phyloP scores from a whole-genome alignment of 768 basidiomycete genomes.

The Pulveroboletus sp. region DNA sequence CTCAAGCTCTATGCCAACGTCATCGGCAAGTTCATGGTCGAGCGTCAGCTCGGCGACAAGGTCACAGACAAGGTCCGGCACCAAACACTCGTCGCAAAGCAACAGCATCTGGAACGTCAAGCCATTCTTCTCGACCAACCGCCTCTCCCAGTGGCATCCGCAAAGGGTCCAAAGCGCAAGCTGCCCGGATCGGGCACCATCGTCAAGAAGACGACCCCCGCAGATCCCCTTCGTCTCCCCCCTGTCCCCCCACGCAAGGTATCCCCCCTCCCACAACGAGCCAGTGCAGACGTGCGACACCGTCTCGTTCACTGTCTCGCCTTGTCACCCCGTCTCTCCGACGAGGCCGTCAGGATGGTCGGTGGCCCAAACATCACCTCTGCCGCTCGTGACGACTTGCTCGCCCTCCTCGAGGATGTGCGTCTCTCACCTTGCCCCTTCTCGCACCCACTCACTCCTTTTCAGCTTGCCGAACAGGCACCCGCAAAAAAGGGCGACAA shows the following conservation, averaged over 20 bases:
- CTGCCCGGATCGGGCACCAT: slow-evolving; percentile 26
- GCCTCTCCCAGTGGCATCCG: slow-evolving; percentile 23
- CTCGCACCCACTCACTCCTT: not conserved
- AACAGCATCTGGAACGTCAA: slow-evolving; percentile 48
- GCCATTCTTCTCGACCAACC: slow-evolving; percentile 42
- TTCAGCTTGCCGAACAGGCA: slow-evolving; percentile 46
- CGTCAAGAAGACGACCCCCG: slow-evolving; percentile 25
- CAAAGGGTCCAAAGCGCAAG: slow-evolving; percentile 47
- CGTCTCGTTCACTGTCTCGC: slow-evolving; percentile 53
- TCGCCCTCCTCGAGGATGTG: slow-evolving; percentile 52
- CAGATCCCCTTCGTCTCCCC: slow-evolving; percentile 29
- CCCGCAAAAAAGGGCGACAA: slow-evolving; percentile 35
- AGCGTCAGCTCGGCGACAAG: slow-evolving; percentile 52
- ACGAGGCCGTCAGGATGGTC: slow-evolving; percentile 41
- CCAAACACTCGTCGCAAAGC: slow-evolving; percentile 45
- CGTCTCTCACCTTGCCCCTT: slow-evolving; percentile 1
- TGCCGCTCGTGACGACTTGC: slow-evolving; percentile 40
- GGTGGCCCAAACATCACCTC: slow-evolving; percentile 38
- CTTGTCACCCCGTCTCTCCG: slow-evolving; percentile 44
- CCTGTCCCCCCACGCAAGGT: slow-evolving; percentile 27
- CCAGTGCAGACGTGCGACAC: slow-evolving; percentile 25
- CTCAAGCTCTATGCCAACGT: slow-evolving; percentile 75
- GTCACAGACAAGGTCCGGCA: slow-evolving; percentile 44
- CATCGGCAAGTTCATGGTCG: slow-evolving; percentile 68
- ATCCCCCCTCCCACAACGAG: slow-evolving; percentile 26